Evolutionary conservation across 225 moss, liverwort and hornwort species (phyloP), one percentile per base, ranked within the genome.

Genomic region (Marchantia paleacea): DNA sequence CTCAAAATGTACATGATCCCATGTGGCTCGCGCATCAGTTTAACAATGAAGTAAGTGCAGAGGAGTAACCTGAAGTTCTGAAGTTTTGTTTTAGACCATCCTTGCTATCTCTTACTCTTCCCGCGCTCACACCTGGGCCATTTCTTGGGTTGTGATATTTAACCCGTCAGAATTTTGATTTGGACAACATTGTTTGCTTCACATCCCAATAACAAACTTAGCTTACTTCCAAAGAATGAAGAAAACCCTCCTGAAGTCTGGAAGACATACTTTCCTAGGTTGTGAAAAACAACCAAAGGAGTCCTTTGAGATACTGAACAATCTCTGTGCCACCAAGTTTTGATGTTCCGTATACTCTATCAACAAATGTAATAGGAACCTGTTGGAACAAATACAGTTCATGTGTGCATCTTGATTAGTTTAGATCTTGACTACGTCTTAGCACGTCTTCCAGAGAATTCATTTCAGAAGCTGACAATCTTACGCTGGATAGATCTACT

Each of bases 331-430:
- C 97, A 26, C 97, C 97, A 78, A 97, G 94, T 85, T 97, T 97
- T 62, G 97, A 97, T 63, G 85, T 91, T 14, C 97, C 97, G 73
- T 94, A 97, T 50, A 97, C 87, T 80, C 97, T 90, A 87, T 97
- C 97, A 61, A 97, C 94, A 77, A 97, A 97, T 68, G 94, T 89
- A 78, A 97, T 97, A 55, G 97, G 93, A 65, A 97, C 97, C 97
- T 94, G 94, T 66, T 51, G 64, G 78, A 70, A 30, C 22, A 77
- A 39, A 52, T n/a, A 76, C 25, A 78, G 31, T 28, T 47, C n/a
- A 47, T 49, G 24, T 10, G 47, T 25, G 7, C 51, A 15, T 48
- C 49, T 62, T 39, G 39, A 39, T 39, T 39, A 39, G 39, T 14
- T 54, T 25, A 73, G 52, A 54, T 74, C 13, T 39, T 39, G 52